Evolutionary conservation across 225 moss, liverwort and hornwort species (phyloP).

Genomic region (Climacium dendroides): DNA sequence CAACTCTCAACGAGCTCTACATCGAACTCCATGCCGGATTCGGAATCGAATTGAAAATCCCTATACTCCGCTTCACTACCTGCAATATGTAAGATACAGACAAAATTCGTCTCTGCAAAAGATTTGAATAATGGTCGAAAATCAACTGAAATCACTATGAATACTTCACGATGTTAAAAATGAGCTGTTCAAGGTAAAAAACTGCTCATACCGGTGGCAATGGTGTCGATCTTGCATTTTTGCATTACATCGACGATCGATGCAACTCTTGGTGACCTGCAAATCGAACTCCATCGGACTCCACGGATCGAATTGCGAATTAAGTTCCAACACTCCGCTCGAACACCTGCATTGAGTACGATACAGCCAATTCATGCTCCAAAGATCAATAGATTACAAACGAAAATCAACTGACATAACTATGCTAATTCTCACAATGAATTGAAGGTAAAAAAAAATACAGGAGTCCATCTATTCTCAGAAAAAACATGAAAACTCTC

Average conservation of each 20-base stretch:
- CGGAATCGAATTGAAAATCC: background rate
- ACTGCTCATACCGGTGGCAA: background rate
- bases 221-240: background rate
- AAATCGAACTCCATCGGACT: background rate
- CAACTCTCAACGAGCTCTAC: background rate
- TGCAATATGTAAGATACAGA: background rate
- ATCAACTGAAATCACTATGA: background rate
- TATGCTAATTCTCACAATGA: background rate
- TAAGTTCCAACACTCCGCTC: background rate
- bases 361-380: background rate
- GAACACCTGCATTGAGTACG: background rate
- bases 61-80: background rate
- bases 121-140: background rate
- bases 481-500: background rate
- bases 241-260: background rate
- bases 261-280: background rate
- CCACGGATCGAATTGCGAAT: background rate
- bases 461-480: background rate
- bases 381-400: background rate
- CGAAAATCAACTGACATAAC: background rate
- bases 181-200: background rate
- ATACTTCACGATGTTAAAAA: background rate
- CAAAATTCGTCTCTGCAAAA: background rate
- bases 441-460: background rate
- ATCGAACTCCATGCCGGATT: background rate